Percentiles rank a stretch among this genome's conserved stretches.
phyloP scores from a whole-genome alignment of 306 rosid genomes.

The Trifolium dubium region DNA sequence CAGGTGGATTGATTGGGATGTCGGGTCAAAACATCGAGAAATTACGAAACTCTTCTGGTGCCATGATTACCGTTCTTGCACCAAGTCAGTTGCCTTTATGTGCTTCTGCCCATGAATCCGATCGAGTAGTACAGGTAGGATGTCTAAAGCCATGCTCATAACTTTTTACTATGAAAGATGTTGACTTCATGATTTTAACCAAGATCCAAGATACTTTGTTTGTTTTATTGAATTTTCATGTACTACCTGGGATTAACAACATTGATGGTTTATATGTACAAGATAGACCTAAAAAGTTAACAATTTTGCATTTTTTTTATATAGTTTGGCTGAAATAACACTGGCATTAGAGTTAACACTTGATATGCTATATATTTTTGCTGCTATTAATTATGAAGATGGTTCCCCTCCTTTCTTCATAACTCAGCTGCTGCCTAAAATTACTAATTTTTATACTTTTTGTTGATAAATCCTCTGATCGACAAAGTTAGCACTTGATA shows the following conservation, averaged over 20 bases:
- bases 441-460: neutral
- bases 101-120: conserved; percentile 98
- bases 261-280: too few relatives aligned
- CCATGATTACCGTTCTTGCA: conserved; percentile 74
- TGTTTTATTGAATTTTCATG: too few relatives aligned
- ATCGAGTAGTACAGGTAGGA: conserved; percentile 89
- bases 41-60: conserved; percentile 87
- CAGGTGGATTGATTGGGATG: conserved; percentile 88
- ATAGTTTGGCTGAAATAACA: too few relatives aligned
- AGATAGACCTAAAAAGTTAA: too few relatives aligned
- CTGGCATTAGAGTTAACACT: too few relatives aligned
- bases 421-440: conserved; percentile 12
- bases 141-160: conserved; percentile 31
- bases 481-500: neutral
- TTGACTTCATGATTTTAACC: neutral
- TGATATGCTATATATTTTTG: too few relatives aligned
- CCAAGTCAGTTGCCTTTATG: conserved; percentile 88
- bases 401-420: neutral
- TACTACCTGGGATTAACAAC: too few relatives aligned
- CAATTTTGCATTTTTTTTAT: too few relatives aligned
- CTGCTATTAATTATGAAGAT: conserved; percentile 4
- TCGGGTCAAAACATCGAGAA: conserved; percentile 94
- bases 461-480: conserved; percentile 6
- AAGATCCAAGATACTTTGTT: too few relatives aligned
- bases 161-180: neutral